phyloP scores from a whole-genome alignment of 495 filamentous ascomycete species.

The Penicillium antarcticum region DNA sequence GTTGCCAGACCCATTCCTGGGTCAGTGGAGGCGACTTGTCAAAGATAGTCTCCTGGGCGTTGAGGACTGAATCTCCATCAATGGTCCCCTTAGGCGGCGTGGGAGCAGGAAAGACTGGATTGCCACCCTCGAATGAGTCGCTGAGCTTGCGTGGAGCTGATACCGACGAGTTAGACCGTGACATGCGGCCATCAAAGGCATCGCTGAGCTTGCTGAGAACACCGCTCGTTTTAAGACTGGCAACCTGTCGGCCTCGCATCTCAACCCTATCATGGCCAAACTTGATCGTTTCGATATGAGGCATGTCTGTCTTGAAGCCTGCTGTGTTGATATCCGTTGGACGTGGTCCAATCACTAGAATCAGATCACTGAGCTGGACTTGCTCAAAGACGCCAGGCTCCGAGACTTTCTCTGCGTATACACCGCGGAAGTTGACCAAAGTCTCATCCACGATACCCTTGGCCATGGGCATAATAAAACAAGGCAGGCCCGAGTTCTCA shows the following conservation, averaged over 20 bases:
- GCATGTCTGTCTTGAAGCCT: slow-evolving; percentile 1
- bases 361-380: slow-evolving; percentile 8
- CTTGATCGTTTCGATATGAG: slow-evolving; percentile 7
- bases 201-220: slow-evolving; percentile 4
- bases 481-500: slow-evolving; percentile 1
- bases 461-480: slow-evolving; percentile 7
- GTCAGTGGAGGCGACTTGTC: slow-evolving; percentile 1
- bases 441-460: slow-evolving; percentile 12
- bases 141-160: neutral
- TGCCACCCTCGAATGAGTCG: neutral
- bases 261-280: slow-evolving; percentile 1
- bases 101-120: neutral
- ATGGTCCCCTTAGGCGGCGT: neutral
- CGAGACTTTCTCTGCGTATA: neutral
- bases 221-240: neutral
- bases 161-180: neutral
- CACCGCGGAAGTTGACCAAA: slow-evolving; percentile 2
- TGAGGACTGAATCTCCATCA: neutral
- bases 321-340: slow-evolving; percentile 10
- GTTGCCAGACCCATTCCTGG: slow-evolving; percentile 7
- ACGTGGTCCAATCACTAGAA: slow-evolving; percentile 9
- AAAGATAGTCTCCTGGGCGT: neutral
- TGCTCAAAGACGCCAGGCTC: slow-evolving; percentile 1
- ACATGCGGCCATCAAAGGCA: neutral
- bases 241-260: neutral